These are phyloP conservation scores for Theobroma cacao DNA, from an alignment of 345 rosid species.

Conservation along the genomic window DNA sequence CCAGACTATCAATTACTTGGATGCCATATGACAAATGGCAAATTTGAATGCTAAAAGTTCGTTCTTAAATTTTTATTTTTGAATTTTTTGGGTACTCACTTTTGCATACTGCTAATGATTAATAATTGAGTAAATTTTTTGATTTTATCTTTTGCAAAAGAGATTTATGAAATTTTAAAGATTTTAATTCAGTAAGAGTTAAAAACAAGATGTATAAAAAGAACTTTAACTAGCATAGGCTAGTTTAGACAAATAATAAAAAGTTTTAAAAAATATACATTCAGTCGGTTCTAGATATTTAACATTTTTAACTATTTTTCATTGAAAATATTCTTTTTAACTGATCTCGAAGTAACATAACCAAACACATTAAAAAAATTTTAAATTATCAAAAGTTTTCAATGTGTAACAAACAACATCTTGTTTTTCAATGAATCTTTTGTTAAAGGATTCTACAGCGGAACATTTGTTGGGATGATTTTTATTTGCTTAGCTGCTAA, in stretches of 20 bases:
- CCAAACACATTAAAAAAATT: not conserved
- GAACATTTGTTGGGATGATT: not conserved
- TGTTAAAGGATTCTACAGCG: not conserved
- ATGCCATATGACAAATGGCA: not conserved
- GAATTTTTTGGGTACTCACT: not conserved
- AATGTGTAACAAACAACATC: not conserved
- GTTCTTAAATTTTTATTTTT: not conserved
- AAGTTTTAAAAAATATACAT: not conserved
- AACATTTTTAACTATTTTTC: not conserved
- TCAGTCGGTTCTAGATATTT: not conserved
- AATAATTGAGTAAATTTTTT: not conserved
- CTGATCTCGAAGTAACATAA: not conserved
- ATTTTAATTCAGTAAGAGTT: not conserved
- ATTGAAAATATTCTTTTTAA: not conserved
- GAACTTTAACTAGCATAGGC: not conserved
- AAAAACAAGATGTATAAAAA: not conserved
- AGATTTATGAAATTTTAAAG: not conserved
- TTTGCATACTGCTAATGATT: not conserved
- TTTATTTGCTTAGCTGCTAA: not conserved
- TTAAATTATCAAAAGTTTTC: not conserved
- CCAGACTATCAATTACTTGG: not conserved
- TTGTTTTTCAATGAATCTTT: not conserved
- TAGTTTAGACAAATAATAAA: not conserved
- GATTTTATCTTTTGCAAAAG: not conserved
- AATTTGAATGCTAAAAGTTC: not conserved